These are phyloP conservation scores for Albugo laibachii DNA, from an alignment of 352 stramenopile species.

Conservation along the genomic window DNA sequence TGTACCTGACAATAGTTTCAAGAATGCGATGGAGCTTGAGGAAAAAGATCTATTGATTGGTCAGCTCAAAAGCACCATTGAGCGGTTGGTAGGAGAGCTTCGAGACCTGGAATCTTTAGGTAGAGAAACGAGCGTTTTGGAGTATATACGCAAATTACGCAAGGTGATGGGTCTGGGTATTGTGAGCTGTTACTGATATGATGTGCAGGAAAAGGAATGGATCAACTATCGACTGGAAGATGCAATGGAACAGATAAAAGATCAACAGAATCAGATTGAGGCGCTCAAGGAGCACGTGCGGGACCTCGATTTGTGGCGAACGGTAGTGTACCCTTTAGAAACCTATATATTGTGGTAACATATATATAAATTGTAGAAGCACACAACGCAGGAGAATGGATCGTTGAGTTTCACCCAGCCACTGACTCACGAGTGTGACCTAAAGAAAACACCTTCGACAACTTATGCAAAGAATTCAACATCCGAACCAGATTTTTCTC, in stretches of 20 bases:
- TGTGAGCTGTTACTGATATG: neutral
- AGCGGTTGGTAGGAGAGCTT: constrained; percentile 42
- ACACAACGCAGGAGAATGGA: too few species aligned
- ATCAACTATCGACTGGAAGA: constrained; percentile 51
- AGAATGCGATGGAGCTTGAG: constrained; percentile 36
- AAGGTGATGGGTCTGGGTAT: constrained; percentile 13
- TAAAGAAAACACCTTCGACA: constrained; percentile 4
- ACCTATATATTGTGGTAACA: neutral
- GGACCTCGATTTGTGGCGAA: constrained; percentile 7
- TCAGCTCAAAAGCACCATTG: constrained; percentile 64
- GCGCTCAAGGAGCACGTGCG: constrained; percentile 58
- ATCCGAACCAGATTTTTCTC: too few species aligned
- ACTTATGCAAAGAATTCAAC: constrained; percentile 2
- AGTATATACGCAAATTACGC: constrained; percentile 69
- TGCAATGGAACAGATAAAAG: constrained; percentile 50
- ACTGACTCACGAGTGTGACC: neutral
- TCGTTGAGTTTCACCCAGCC: too few species aligned
- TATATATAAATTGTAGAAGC: constrained; percentile 5
- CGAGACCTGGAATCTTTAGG: constrained; percentile 63
- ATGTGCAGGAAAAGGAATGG: constrained; percentile 28
- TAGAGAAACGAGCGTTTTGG: constrained; percentile 55
- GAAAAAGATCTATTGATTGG: constrained; percentile 67
- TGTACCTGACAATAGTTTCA: constrained; percentile 4
- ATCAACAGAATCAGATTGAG: constrained; percentile 54
- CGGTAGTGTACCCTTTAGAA: constrained; percentile 13